These are phyloP conservation scores for Lentinus brumalis DNA, from an alignment of 768 basidiomycete species.

Conservation along the genomic window DNA sequence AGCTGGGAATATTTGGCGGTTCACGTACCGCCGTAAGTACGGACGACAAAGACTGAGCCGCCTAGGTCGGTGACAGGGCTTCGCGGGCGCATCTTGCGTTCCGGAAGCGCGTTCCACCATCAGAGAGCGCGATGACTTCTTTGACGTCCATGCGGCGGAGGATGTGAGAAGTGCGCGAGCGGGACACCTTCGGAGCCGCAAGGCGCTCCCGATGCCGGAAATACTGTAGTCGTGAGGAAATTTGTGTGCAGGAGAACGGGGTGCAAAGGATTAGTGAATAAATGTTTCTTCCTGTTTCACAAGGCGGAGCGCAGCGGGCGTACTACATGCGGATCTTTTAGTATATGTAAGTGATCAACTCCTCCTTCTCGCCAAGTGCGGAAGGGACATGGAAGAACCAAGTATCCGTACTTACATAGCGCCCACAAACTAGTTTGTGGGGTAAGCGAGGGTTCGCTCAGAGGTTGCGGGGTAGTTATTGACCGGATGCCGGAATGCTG, in stretches of 20 bases:
- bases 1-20: background rate
- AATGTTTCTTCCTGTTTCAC: background rate
- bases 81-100: background rate
- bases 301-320: no score
- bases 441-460: no score
- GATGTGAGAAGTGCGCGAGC: background rate
- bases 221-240: background rate
- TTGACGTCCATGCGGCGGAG: background rate
- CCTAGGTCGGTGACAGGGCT: background rate
- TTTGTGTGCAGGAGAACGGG: background rate
- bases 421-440: no score
- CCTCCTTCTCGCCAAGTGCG: no score
- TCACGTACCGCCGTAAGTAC: background rate
- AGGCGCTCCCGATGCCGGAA: background rate
- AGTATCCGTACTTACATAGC: no score
- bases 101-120: background rate
- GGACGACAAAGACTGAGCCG: no score
- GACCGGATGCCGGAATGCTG: no score
- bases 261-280: background rate
- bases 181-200: slow-evolving; percentile 1
- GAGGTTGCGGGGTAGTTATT: no score
- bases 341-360: no score
- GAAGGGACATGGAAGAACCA: no score
- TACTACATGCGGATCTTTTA: no score
- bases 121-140: background rate